Conservation (phyloP, 2,329 filamentous ascomycete species). For the Emergomyces africanus region DNA sequence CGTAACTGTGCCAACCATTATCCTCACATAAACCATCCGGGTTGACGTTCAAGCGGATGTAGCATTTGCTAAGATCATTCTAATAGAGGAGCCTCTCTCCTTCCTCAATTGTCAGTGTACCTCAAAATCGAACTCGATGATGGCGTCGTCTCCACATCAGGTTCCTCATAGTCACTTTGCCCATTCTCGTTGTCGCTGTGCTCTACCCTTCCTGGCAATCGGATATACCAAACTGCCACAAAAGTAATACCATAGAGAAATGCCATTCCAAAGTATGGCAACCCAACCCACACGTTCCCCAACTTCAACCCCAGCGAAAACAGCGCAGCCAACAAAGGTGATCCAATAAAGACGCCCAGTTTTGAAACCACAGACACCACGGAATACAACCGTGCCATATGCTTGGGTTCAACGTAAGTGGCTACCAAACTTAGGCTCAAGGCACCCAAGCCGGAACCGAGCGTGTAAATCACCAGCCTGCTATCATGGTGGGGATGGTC, state of each 20-base stretch:
- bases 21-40: background rate
- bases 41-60: background rate
- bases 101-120: background rate
- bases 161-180: background rate
- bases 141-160: background rate
- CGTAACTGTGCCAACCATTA: background rate
- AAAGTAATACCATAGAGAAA: conserved; percentile 16
- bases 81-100: background rate
- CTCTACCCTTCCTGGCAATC: background rate
- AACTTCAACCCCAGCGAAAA: conserved; percentile 36
- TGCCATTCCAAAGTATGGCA: conserved; percentile 34
- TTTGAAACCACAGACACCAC: conserved; percentile 38
- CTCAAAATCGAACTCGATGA: background rate
- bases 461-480: conserved; percentile 36
- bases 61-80: background rate
- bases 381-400: conserved; percentile 38
- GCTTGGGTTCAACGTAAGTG: conserved; percentile 34
- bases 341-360: conserved; percentile 35
- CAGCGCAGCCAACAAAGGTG: conserved; percentile 32
- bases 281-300: conserved; percentile 35
- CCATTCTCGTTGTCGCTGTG: background rate
- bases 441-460: conserved; percentile 36
- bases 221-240: conserved; percentile 6
- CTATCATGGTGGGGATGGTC: conserved; percentile 29
- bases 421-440: conserved; percentile 37